phyloP scores from a whole-genome alignment of 106 monocot genomes.

The Cymbidium sinense region DNA sequence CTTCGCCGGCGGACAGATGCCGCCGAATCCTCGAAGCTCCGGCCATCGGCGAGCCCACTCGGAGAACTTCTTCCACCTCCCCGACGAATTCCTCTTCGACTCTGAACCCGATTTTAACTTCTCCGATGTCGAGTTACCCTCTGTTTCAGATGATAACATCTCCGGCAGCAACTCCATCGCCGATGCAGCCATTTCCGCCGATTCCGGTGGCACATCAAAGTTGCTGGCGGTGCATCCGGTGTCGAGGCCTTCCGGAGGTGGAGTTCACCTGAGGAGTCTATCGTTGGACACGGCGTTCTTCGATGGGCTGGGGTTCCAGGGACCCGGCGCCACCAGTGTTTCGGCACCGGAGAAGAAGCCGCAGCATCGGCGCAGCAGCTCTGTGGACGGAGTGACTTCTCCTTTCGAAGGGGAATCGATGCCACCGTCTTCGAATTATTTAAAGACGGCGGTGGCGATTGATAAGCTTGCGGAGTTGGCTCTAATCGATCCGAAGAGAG shows the following conservation, averaged over 20 bases:
- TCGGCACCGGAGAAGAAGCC: slow-evolving; percentile 12
- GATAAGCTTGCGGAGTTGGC: slow-evolving; percentile 85
- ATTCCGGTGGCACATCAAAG: neutral
- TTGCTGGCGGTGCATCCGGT: neutral
- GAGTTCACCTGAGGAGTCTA: slow-evolving; percentile 53
- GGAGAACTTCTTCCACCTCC: slow-evolving; percentile 71
- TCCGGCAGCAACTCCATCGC: slow-evolving; percentile 15
- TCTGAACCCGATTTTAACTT: slow-evolving; percentile 64
- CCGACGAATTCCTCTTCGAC: slow-evolving; percentile 72
- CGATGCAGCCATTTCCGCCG: neutral
- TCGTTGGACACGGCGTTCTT: slow-evolving; percentile 86
- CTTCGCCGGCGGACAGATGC: neutral
- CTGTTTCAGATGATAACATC: slow-evolving; percentile 58
- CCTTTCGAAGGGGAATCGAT: slow-evolving; percentile 61
- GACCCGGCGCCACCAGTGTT: neutral
- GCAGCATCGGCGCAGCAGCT: slow-evolving; percentile 52
- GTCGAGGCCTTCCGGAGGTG: neutral
- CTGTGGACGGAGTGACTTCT: slow-evolving; percentile 64
- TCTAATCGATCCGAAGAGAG: slow-evolving; percentile 82
- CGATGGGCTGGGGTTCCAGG: slow-evolving; percentile 50
- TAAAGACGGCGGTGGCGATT: slow-evolving; percentile 73
- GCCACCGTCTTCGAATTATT: slow-evolving; percentile 36
- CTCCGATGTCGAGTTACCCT: slow-evolving; percentile 71
- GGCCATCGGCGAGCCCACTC: slow-evolving; percentile 78
- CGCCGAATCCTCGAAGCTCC: slow-evolving; percentile 2